Conservation (phyloP, 148 eudicot genomes). For the Persicaria maculosa region DNA sequence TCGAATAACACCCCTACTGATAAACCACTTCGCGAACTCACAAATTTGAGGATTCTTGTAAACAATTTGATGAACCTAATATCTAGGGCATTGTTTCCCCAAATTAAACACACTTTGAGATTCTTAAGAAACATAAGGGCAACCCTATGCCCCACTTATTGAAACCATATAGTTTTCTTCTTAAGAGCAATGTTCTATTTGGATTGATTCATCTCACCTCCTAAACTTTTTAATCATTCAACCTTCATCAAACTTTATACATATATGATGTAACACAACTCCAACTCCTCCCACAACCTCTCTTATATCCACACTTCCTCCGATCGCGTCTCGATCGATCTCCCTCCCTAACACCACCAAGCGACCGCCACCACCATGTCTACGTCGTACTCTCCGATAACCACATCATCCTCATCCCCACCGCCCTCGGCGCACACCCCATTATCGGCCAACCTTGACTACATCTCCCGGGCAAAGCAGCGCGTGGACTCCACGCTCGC, state of each 20-base stretch:
- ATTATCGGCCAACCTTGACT: slow-evolving; percentile 23
- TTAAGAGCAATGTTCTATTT: background rate
- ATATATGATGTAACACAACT: no score
- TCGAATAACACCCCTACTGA: no score
- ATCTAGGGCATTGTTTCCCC: no score
- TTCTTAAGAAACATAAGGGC: background rate
- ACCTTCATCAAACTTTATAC: background rate
- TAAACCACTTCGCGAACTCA: no score
- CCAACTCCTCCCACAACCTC: no score
- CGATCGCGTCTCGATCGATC: background rate
- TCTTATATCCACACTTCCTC: background rate
- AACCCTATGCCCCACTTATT: background rate
- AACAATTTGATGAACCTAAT: no score
- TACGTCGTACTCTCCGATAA: background rate
- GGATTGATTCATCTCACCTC: background rate
- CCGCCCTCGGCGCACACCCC: background rate
- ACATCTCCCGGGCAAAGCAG: slow-evolving; percentile 37
- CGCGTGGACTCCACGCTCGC: slow-evolving; percentile 28
- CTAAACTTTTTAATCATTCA: background rate
- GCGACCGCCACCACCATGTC: background rate
- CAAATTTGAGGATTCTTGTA: no score
- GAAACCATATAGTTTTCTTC: background rate
- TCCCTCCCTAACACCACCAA: background rate
- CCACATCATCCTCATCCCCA: background rate
- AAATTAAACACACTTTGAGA: background rate